A percentile compares a stretch with the other conserved stretches of the same genome.
Conservation (phyloP, 2,329 filamentous ascomycete genomes). For the Penicillium sp. region DNA sequence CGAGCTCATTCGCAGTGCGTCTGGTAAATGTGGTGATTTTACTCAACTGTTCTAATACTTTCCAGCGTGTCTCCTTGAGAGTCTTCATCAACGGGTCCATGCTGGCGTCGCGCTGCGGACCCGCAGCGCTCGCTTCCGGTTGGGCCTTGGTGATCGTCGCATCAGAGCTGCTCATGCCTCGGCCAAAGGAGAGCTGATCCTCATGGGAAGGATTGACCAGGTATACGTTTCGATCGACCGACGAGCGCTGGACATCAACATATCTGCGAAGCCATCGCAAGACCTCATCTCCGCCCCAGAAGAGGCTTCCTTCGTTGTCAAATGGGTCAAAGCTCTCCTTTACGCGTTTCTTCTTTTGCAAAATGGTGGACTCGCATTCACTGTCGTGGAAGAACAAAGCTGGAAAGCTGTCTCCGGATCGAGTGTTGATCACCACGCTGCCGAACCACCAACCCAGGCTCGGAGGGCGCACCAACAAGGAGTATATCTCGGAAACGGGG, state of each 20-base stretch:
- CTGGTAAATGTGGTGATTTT: conserved; percentile 95
- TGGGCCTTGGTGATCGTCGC: conserved; percentile 36
- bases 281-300: conserved; percentile 97
- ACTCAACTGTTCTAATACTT: conserved; percentile 90
- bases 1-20: conserved; percentile 82
- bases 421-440: conserved; percentile 85
- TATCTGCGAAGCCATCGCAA: conserved; percentile 84
- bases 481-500: conserved; percentile 84
- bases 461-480: conserved; percentile 79
- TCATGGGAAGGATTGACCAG: conserved; percentile 80
- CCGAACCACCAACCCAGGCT: conserved; percentile 99
- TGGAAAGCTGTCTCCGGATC: conserved; percentile 86
- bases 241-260: conserved; percentile 73
- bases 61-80: conserved; percentile 93
- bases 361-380: conserved; percentile 90
- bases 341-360: conserved; percentile 82
- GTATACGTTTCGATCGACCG: conserved; percentile 83
- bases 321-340: conserved; percentile 87
- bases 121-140: conserved; percentile 29
- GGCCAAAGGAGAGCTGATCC: conserved; percentile 74
- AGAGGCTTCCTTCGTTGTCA: conserved; percentile 70
- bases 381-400: conserved; percentile 96
- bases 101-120: conserved; percentile 54
- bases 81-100: conserved; percentile 94
- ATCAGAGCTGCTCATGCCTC: conserved; percentile 34